A percentile compares a stretch with the other conserved stretches of the same genome.
Conservation (phyloP, 2,329 filamentous ascomycete species). For the Zasmidium citrigriseum region DNA sequence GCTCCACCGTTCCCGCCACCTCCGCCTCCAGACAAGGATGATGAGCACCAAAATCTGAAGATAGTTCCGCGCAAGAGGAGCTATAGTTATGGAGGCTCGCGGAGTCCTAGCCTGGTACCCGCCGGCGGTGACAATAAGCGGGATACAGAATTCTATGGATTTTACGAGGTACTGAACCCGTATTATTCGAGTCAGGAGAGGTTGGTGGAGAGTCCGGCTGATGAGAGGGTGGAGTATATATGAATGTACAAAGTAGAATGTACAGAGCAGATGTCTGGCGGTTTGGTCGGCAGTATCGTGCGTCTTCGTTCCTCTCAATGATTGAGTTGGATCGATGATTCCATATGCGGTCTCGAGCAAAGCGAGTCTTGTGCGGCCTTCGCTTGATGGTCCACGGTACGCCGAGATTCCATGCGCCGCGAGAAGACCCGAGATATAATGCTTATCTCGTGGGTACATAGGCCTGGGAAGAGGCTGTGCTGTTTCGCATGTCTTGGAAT, state of each 20-base stretch:
- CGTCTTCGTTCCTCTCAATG: no score
- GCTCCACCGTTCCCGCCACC: neutral
- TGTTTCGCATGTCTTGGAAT: no score
- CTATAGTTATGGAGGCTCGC: neutral
- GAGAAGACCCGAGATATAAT: no score
- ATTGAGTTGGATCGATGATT: no score
- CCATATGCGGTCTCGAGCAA: no score
- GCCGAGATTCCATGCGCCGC: no score
- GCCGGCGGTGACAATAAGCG: neutral
- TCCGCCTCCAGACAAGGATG: neutral
- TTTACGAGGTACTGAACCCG: neutral
- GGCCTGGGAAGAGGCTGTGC: no score
- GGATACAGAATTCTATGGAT: neutral
- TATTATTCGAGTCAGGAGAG: neutral
- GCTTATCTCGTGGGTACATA: no score
- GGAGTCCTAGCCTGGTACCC: neutral
- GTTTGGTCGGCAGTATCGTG: no score
- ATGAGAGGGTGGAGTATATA: neutral
- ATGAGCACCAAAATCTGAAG: neutral
- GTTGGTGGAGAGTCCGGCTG: neutral
- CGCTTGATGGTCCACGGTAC: no score
- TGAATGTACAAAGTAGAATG: neutral
- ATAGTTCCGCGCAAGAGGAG: neutral
- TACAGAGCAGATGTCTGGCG: no score
- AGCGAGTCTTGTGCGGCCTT: no score